Conservation (phyloP, 257 asterid genomes). For the Solanum rostratum region DNA sequence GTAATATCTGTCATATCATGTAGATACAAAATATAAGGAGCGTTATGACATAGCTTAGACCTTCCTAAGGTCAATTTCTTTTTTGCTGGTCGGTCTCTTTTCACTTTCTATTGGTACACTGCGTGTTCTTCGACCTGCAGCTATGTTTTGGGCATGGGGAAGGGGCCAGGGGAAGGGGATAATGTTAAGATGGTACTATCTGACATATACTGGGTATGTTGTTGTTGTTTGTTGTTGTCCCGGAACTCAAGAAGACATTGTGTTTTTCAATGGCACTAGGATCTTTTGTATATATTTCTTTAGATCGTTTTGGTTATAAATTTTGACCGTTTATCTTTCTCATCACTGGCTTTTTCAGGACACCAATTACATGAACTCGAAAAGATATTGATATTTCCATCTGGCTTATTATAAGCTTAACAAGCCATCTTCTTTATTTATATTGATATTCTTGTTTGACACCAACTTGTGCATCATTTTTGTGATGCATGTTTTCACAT, state of each 20-base stretch:
- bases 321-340: background rate
- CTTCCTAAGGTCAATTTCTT: background rate
- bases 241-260: background rate
- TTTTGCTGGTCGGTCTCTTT: background rate
- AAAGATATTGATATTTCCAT: background rate
- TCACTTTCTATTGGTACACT: background rate
- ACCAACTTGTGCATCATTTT: background rate
- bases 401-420: background rate
- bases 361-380: background rate
- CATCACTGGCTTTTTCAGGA: background rate
- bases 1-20: background rate
- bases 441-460: background rate
- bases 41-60: background rate
- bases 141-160: background rate
- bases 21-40: background rate
- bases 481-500: background rate
- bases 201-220: background rate
- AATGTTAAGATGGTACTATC: background rate
- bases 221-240: background rate
- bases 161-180: background rate
- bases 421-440: background rate
- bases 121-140: background rate
- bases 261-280: background rate
- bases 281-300: background rate
- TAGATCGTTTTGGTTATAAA: background rate